Percentiles rank a stretch among this genome's conserved stretches.
Evolutionary conservation across 1,284 basidiomycete species (phyloP).

Genomic region (Boletellus deceptivus): DNA sequence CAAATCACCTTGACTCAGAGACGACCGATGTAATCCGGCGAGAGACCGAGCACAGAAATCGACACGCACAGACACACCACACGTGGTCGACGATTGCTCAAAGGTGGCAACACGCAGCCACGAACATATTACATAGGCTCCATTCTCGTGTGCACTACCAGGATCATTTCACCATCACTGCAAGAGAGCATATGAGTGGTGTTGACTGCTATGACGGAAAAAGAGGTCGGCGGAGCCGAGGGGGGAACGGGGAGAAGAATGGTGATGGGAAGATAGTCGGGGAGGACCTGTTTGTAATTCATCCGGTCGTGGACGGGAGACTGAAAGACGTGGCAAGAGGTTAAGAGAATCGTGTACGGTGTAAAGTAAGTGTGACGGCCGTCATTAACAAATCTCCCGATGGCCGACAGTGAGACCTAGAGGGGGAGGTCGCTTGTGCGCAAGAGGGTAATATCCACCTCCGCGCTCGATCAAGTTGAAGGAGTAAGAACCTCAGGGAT

Average conservation of each 20-base stretch:
- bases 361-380: conserved; percentile 4
- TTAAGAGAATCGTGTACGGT: conserved; percentile 11
- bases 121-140: conserved; percentile 44
- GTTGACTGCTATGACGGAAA: conserved; percentile 74
- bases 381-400: neutral
- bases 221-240: conserved; percentile 38
- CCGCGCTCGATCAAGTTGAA: conserved; percentile 2
- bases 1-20: conserved; percentile 37
- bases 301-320: conserved; percentile 71
- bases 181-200: conserved; percentile 73
- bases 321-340: conserved; percentile 58
- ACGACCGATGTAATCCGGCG: conserved; percentile 45
- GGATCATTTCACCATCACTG: conserved; percentile 59
- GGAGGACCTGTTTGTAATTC: conserved; percentile 62
- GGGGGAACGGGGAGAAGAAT: conserved; percentile 20
- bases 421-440: neutral
- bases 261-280: conserved; percentile 34
- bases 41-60: conserved; percentile 36
- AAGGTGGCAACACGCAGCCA: conserved; percentile 50
- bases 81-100: conserved; percentile 30
- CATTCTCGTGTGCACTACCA: conserved; percentile 54
- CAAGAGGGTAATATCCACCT: neutral
- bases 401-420: neutral
- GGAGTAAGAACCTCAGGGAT: conserved; percentile 30
- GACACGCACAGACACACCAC: conserved; percentile 10